Evolutionary conservation across 2,329 filamentous ascomycete genomes (phyloP), one percentile per base, ranked within the genome.

Genomic region (Botrytis squamosa): DNA sequence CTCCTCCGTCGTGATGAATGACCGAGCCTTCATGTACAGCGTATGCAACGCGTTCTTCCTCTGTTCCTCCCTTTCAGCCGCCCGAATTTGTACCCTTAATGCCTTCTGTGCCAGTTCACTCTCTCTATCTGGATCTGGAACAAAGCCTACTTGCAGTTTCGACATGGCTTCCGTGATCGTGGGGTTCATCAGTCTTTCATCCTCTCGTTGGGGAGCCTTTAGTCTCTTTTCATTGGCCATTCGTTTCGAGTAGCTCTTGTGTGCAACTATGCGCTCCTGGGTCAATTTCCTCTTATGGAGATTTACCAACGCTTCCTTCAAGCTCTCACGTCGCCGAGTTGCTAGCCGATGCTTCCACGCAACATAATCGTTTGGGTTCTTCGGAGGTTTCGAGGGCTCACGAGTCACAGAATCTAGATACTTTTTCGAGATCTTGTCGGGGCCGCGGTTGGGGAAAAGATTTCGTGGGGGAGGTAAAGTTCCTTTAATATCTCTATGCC

Each of bases 21-120:
- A 85, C 40, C 92, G 89, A 8, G 96, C 94, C 78, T 94, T 92
- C 84, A 96, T 92, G 84, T 99, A 99, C 20, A 99, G 88, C 74
- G 93, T 90, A 83, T 97, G 93, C 44, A 99, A 84, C 25, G 91
- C 88, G 77, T 95, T 89, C 75, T 88, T 86, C 69, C 92, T 88
- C 71, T 87, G 85, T 74, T 90, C 86, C 62, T 86, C 85, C 80
- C 90, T 90, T 71, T 84, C 82, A 16, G 83, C 83, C 46, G 85
- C 82, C 60, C 86, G 82, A 22, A 84, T 83, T 22, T 82, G 82
- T 22, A 85, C 84, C 55, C 75, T 79, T 7, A 80, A 82, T 67
- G 85, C 85, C 65, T 80, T 82, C 42, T 84, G 82, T n/a, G 87
- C 86, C 71, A 85, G 74, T 20, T 87, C 86, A 72, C 84, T 81